These are phyloP conservation scores for Rhodotorula graminis DNA, from an alignment of 768 basidiomycete genomes.

Conservation along the genomic window DNA sequence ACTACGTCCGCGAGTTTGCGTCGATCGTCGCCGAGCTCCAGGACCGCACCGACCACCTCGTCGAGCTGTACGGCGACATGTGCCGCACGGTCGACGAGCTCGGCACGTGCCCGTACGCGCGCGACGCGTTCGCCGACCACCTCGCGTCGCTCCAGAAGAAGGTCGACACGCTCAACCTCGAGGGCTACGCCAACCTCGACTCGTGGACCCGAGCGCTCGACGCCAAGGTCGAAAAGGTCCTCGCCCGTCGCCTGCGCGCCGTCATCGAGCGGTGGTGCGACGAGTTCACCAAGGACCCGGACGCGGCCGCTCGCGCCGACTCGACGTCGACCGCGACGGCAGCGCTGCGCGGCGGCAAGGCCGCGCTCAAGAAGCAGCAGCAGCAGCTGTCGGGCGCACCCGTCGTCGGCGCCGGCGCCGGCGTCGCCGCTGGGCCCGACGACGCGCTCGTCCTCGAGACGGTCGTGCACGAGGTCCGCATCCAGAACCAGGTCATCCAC, in stretches of 20 bases:
- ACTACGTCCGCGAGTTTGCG: slow-evolving; percentile 92
- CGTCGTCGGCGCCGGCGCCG: too few species aligned
- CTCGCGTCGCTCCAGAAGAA: slow-evolving; percentile 76
- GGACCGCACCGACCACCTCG: slow-evolving; percentile 92
- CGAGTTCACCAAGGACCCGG: slow-evolving; percentile 70
- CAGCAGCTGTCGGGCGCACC: not conserved
- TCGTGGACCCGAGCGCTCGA: slow-evolving; percentile 80
- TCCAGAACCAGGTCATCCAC: slow-evolving; percentile 98
- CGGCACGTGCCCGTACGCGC: slow-evolving; percentile 74
- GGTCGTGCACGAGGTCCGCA: slow-evolving; percentile 90
- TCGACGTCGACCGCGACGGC: not conserved
- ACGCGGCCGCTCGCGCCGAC: slow-evolving; percentile 43
- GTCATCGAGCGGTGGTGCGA: slow-evolving; percentile 82
- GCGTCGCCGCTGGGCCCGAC: slow-evolving; percentile 5
- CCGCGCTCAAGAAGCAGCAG: slow-evolving; percentile 13
- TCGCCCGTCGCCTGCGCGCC: slow-evolving; percentile 67
- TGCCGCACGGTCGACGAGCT: slow-evolving; percentile 79
- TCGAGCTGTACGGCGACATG: slow-evolving; percentile 85
- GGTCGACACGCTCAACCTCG: slow-evolving; percentile 91
- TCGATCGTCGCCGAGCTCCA: slow-evolving; percentile 86
- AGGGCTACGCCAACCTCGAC: slow-evolving; percentile 91
- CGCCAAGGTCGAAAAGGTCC: slow-evolving; percentile 72
- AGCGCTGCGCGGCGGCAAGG: slow-evolving; percentile 1
- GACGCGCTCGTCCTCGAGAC: slow-evolving; percentile 67
- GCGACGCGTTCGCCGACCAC: slow-evolving; percentile 73